Evolutionary conservation across 129 eudicot genomes (phyloP).

Genomic region (Tagetes erecta): DNA sequence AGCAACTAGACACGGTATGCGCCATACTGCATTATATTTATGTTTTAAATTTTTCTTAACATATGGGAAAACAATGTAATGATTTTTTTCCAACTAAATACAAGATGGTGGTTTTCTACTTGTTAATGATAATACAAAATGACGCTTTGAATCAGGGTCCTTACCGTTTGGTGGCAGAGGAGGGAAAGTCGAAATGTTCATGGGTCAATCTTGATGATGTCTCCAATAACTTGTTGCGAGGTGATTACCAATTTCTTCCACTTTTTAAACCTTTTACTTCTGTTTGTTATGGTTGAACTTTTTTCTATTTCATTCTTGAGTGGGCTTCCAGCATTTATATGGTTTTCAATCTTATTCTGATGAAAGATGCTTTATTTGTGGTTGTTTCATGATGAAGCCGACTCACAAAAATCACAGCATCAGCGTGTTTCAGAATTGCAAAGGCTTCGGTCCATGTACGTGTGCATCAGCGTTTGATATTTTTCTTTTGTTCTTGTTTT

Average conservation of each 20-base stretch:
- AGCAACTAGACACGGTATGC: conserved; percentile 90
- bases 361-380: background rate
- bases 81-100: background rate
- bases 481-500: background rate
- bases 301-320: background rate
- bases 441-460: conserved; percentile 97
- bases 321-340: background rate
- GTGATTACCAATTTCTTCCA: conserved; percentile 40
- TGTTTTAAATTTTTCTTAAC: background rate
- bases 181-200: conserved; percentile 95
- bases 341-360: background rate
- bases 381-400: conserved; percentile 43
- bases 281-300: background rate
- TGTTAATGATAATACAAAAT: conserved; percentile 12
- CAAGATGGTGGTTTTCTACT: conserved; percentile 1
- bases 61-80: conserved; percentile 1
- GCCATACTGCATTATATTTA: conserved; percentile 11
- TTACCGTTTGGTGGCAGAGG: conserved; percentile 90
- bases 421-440: conserved; percentile 97
- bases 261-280: background rate
- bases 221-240: conserved; percentile 76
- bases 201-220: conserved; percentile 89
- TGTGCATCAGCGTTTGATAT: conserved; percentile 29
- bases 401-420: conserved; percentile 80
- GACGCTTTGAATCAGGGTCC: conserved; percentile 65